Evolutionary conservation across 2,329 filamentous ascomycete species (phyloP).

Genomic region (Aspergillus cejpii): DNA sequence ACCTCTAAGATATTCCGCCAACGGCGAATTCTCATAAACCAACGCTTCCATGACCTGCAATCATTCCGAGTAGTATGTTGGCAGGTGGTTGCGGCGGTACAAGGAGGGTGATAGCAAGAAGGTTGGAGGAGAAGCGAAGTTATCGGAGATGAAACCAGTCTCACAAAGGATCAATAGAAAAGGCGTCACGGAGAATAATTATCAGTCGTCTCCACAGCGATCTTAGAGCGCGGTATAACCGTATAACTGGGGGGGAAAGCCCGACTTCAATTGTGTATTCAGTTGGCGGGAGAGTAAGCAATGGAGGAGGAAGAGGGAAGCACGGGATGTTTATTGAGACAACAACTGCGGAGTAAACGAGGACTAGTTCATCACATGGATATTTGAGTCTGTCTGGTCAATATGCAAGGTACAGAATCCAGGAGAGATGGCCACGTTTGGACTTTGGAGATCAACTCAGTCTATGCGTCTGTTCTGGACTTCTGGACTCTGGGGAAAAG

Average conservation of each 20-base stretch:
- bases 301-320: not conserved
- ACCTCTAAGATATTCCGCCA: slow-evolving; percentile 89
- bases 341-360: not conserved
- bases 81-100: slow-evolving; percentile 6
- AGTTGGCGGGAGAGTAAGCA: not conserved
- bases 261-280: not conserved
- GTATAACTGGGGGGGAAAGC: too few species aligned
- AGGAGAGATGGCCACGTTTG: slow-evolving; percentile 17
- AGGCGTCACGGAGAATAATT: slow-evolving; percentile 2
- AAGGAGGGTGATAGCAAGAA: slow-evolving; percentile 7
- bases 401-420: not conserved
- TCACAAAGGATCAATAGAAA: slow-evolving; percentile 1
- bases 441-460: slow-evolving; percentile 17
- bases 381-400: not conserved
- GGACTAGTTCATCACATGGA: not conserved
- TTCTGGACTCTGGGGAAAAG: slow-evolving; percentile 13
- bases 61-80: slow-evolving; percentile 25
- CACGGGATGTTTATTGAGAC: not conserved
- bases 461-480: slow-evolving; percentile 12
- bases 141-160: not conserved
- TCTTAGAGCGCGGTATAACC: slow-evolving; percentile 4
- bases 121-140: not conserved
- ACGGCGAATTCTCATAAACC: slow-evolving; percentile 76
- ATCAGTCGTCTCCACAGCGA: slow-evolving; percentile 14
- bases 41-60: slow-evolving; percentile 68